Conservation (phyloP, 1,139 yeast genomes). For the Protomyces pachydermus region DNA sequence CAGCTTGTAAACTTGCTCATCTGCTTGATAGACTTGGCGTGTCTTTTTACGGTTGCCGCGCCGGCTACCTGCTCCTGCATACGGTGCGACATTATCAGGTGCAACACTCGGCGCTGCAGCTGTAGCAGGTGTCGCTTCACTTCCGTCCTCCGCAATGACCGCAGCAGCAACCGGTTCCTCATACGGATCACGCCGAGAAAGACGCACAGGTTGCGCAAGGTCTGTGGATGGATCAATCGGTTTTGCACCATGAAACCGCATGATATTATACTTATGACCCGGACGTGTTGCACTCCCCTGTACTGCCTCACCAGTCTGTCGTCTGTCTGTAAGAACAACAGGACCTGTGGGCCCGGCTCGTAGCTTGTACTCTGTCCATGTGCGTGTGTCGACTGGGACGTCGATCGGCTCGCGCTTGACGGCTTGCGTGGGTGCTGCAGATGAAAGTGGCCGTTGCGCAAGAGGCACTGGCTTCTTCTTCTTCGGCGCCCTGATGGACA, state of each 20-base stretch:
- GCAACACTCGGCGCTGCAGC: slow-evolving; percentile 21
- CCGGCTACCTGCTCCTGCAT: slow-evolving; percentile 74
- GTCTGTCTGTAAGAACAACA: slow-evolving; percentile 41
- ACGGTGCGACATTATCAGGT: slow-evolving; percentile 64
- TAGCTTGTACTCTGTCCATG: slow-evolving; percentile 59
- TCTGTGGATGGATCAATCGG: slow-evolving; percentile 65
- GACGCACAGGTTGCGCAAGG: slow-evolving; percentile 74
- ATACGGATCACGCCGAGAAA: slow-evolving; percentile 87
- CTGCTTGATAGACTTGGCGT: slow-evolving; percentile 71
- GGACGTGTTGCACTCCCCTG: background rate
- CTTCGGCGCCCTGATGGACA: slow-evolving; percentile 25
- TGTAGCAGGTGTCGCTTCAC: slow-evolving; percentile 35
- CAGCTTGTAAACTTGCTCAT: slow-evolving; percentile 72
- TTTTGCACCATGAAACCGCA: slow-evolving; percentile 71
- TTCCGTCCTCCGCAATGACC: slow-evolving; percentile 34
- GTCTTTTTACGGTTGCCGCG: slow-evolving; percentile 72
- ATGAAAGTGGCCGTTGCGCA: background rate
- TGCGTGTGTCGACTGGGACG: slow-evolving; percentile 12
- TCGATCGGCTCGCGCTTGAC: slow-evolving; percentile 23
- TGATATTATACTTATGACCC: slow-evolving; percentile 70
- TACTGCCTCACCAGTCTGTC: background rate
- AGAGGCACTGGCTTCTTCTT: slow-evolving; percentile 1
- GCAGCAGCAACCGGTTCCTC: slow-evolving; percentile 27
- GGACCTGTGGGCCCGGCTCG: slow-evolving; percentile 62
- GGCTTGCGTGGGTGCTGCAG: background rate